Evolutionary conservation across 1,284 basidiomycete species (phyloP), one percentile per base, ranked within the genome.

Genomic region (Cryptococcus neoformans): DNA sequence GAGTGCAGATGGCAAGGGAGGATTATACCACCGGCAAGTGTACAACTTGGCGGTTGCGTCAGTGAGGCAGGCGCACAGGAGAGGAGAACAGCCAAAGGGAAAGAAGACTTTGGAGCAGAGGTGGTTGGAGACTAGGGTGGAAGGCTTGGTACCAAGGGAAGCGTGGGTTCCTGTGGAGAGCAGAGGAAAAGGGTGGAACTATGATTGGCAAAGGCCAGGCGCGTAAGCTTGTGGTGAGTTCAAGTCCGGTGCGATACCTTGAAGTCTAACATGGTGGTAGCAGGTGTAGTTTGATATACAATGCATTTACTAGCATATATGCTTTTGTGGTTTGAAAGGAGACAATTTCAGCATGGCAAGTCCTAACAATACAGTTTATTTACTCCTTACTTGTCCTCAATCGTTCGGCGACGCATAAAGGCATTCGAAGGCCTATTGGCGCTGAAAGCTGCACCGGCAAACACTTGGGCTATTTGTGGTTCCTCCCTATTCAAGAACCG

Each of bases 111-210:
- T 61, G 35, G 81, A 90, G 76, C 83, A 83, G 70, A 84, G 83
- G 70, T 87, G 84, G 12, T 76, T 87, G 62, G 89, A 91, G 74
- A 84, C 87, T 11, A 83, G 90, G 66, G 82, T 90, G 65, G 85
- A 87, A 55, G 91, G 91, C 0, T 73, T 94, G 44, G 88, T 94
- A 75, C 92, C 92, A 57, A 83, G 78, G 45, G 77, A 79, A 58
- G 59, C 63, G 11, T 72, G 73, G 69, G 69, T 78, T 10, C 77
- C 78, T 4, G 66, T 65, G 16, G 78, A 79, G 64, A 77, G 69
- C 37, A 69, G 65, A 57, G 72, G 66, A 10, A 70, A 72, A 48
- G 72, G 68, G 14, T 78, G 77, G 77, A 64, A 75, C 48, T 75
- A 76, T 56, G 69, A 62, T 10, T 78, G 76, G 76, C 63, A 57